These are phyloP conservation scores for Acidiella bohemica DNA, from an alignment of 495 filamentous ascomycete genomes.

Conservation along the genomic window DNA sequence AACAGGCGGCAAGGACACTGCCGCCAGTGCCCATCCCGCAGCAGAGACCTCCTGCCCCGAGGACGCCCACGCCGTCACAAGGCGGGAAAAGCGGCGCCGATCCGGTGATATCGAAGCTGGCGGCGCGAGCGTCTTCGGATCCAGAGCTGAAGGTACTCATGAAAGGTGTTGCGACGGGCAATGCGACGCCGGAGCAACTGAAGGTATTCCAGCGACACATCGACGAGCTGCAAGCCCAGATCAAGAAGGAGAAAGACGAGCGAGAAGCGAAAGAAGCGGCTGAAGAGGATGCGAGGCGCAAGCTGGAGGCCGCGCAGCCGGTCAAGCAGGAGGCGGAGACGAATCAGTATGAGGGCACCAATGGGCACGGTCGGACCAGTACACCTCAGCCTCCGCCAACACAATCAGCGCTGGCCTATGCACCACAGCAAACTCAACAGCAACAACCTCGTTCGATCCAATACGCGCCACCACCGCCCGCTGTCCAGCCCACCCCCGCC, in stretches of 20 bases:
- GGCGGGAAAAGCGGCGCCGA: constrained; percentile 40
- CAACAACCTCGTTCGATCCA: constrained; percentile 7
- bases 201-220: constrained; percentile 86
- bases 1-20: constrained; percentile 15
- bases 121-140: constrained; percentile 73
- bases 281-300: constrained; percentile 1
- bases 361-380: constrained; percentile 6
- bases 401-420: constrained; percentile 5
- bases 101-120: constrained; percentile 89
- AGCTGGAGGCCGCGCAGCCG: background rate
- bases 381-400: constrained; percentile 10
- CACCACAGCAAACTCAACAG: constrained; percentile 6
- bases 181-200: constrained; percentile 66
- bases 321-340: background rate
- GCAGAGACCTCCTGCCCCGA: constrained; percentile 6
- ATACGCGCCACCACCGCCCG: constrained; percentile 19
- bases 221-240: constrained; percentile 63
- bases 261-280: constrained; percentile 3
- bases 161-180: constrained; percentile 82
- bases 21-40: constrained; percentile 8
- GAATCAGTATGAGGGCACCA: constrained; percentile 11
- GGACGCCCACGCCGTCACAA: constrained; percentile 9
- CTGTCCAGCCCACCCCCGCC: too few species aligned
- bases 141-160: constrained; percentile 87
- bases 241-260: constrained; percentile 30